These are phyloP conservation scores for Trichoderma orchidacearum DNA, from an alignment of 495 filamentous ascomycete species.

Conservation along the genomic window DNA sequence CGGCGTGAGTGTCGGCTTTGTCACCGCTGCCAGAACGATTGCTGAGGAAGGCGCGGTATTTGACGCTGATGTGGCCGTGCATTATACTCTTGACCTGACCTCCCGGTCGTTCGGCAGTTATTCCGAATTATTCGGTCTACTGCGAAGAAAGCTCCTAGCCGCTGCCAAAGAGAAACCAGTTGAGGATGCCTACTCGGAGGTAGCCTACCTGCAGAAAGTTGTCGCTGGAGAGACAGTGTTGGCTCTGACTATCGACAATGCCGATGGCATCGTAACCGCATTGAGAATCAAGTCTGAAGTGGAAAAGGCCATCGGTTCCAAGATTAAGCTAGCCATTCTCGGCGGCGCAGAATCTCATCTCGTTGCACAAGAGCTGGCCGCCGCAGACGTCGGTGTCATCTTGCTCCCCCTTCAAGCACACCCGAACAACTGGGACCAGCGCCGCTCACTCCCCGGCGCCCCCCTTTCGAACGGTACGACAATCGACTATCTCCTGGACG, in stretches of 20 bases:
- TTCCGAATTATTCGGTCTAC: slow-evolving; percentile 10
- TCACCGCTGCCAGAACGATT: slow-evolving; percentile 19
- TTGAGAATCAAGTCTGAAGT: slow-evolving; percentile 24
- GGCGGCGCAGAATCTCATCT: slow-evolving; percentile 37
- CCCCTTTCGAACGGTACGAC: slow-evolving; percentile 38
- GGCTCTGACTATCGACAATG: slow-evolving; percentile 29
- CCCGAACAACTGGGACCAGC: slow-evolving; percentile 29
- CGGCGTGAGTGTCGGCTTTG: slow-evolving; percentile 32
- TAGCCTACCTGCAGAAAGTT: slow-evolving; percentile 22
- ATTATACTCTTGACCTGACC: slow-evolving; percentile 24
- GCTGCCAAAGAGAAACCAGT: slow-evolving; percentile 12
- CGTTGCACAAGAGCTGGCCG: slow-evolving; percentile 31
- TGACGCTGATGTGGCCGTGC: slow-evolving; percentile 23
- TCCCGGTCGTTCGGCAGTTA: neutral
- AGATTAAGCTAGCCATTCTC: slow-evolving; percentile 25
- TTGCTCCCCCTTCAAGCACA: slow-evolving; percentile 30
- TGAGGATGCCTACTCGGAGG: slow-evolving; percentile 22
- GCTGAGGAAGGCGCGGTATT: slow-evolving; percentile 24
- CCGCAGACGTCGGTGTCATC: slow-evolving; percentile 30
- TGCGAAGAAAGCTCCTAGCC: slow-evolving; percentile 28
- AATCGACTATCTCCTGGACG: slow-evolving; percentile 28
- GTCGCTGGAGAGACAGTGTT: slow-evolving; percentile 20
- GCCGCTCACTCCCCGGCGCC: slow-evolving; percentile 31
- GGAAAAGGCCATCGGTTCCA: slow-evolving; percentile 8
- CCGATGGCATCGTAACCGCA: slow-evolving; percentile 26